Evolutionary conservation across 345 rosid genomes (phyloP), one percentile per base, ranked within the genome.

Genomic region (Arabis hirsuta): DNA sequence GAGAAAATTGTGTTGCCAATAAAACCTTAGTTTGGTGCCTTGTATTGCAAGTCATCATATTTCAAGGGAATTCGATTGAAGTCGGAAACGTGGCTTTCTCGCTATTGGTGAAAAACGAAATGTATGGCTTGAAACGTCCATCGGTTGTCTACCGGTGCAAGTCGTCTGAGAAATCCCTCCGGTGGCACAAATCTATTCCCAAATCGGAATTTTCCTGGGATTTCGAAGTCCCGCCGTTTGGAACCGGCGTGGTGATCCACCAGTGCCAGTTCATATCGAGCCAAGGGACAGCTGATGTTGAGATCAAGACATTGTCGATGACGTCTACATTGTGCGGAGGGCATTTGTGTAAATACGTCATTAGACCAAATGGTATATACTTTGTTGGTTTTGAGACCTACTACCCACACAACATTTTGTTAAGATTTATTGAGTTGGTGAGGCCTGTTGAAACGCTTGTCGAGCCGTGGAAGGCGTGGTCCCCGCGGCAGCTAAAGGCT

Each of bases 381-480:
- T 76, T 76, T 19, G 69, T 76, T 53, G 79, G 74, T 7, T 76
- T 24, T 47, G 79, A 69, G 65, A 69, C 65, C 0, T 76, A 76
- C 47, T 55, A 76, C n/a, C 74, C 74, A 4, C 79, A 68, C 63
- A 74, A 59, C 14, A 0, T 68, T 12, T 61, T 67, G 3, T 47
- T 76, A 16, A 69, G 53, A 20, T 76, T 76, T 55, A 3, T 76
- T 8, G 79, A 76, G 59, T 69, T 76, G 38, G 65, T 76, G 7
- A 69, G 79, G 65, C 70, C 74, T 20, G 74, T 76, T 55, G 69
- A 62, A 6, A 76, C 29, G 73, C 79, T 76, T 55, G 46, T 76
- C 26, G 74, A 76, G 58, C 79, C 79, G 19, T 76, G 79, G 79
- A 76, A 69, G 53, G 74, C 69, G 3, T 76, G 79, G 74, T 76